These are phyloP conservation scores for Anthracocystis walkeri DNA, from an alignment of 1,284 basidiomycete genomes.

Conservation along the genomic window DNA sequence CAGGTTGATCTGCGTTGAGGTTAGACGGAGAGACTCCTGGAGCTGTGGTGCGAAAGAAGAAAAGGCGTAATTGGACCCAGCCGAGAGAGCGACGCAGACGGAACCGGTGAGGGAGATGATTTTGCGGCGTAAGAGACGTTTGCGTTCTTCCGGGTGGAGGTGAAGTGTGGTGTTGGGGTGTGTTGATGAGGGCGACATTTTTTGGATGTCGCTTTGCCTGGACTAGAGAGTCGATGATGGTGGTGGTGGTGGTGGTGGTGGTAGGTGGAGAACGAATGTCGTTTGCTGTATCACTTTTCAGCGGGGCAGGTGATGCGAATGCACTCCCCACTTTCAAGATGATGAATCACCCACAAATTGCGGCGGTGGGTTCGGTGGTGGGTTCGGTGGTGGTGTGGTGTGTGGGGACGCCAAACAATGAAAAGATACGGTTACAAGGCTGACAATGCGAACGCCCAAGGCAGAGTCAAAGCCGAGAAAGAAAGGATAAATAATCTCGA, in stretches of 20 bases:
- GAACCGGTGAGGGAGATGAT: constrained; percentile 63
- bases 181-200: neutral
- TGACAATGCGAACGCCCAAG: no score
- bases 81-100: constrained; percentile 64
- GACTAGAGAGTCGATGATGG: neutral
- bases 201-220: constrained; percentile 3
- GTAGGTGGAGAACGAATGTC: no score
- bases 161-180: neutral
- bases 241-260: neutral
- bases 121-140: constrained; percentile 34
- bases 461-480: no score
- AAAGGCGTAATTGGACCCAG: constrained; percentile 69
- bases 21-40: constrained; percentile 66
- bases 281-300: neutral
- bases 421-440: no score
- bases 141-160: constrained; percentile 10
- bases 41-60: constrained; percentile 69
- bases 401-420: no score
- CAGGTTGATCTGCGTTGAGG: constrained; percentile 69
- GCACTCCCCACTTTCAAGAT: no score
- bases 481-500: no score
- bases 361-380: no score
- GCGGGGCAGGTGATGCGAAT: no score
- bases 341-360: no score
- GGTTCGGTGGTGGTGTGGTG: no score